Base-by-base conservation (phyloP, 257 asterid genomes). In the Solanum piurae region DNA sequence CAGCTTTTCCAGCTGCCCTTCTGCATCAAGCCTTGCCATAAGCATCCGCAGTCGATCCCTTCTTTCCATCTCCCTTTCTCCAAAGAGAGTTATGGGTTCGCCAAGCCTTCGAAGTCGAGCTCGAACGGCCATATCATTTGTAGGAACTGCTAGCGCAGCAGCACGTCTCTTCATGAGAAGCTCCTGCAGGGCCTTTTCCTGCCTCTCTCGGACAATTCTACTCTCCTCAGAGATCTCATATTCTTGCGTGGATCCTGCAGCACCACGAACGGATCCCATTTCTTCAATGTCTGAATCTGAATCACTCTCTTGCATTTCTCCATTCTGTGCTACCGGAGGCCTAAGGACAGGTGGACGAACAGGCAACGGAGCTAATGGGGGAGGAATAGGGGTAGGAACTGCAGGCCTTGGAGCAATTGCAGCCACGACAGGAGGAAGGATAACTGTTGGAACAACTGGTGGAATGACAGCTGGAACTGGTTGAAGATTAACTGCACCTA, bases 41-140 rank as follows among this genome's bases (percentile, higher is more conserved):
- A 95, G 96, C 58, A 87, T 87, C 82, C 99, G 86, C 90, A 96
- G 87, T 8, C 99, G 95, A 23, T 97, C 99, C 68, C 99, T 95
- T 88, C 99, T 96, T 87, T 97, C 99, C 99, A 96, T 96, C 91
- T 97, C 98, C 91, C 95, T 91, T 90, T 97, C 98, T 4, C 99
- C 99, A 88, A 97, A 97, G 49, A 96, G 91, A 16, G 99, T 97
- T 46, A 95, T 92, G 76, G 99, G 99, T 68, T 96, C 99, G 55
- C 98, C 98, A 72, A 97, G 99, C 87, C 96, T 92, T 16, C 98
- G 92, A 40, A 96, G 96, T 36, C 98, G 94, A 66, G 96, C 93
- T 66, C 98, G 92, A 33, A 96, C 99, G 33, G 99, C 95, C 77
- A 91, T 93, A 87, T 97, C 99, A 87, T 96, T 97, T 34, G 99